Percentiles rank a stretch among this genome's conserved stretches.
Evolutionary conservation across 2,329 filamentous ascomycete species (phyloP).

Genomic region (Podosphaera xanthii): DNA sequence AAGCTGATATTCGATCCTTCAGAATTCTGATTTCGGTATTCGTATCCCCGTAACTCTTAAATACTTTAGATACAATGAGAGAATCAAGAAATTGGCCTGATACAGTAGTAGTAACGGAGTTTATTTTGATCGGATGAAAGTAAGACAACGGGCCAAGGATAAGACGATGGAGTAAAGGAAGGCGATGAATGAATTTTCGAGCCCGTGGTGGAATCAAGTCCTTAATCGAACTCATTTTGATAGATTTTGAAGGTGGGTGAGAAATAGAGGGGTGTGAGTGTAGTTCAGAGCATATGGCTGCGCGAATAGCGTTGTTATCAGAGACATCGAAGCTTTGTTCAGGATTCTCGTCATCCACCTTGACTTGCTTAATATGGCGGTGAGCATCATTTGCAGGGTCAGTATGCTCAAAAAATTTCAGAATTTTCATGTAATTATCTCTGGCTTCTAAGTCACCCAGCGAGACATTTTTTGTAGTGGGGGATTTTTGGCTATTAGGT

Average conservation of each 20-base stretch:
- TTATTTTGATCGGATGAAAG: constrained; percentile 27
- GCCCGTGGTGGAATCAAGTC: constrained; percentile 20
- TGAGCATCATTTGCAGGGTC: constrained; percentile 19
- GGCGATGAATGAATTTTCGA: constrained; percentile 23
- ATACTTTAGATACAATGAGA: constrained; percentile 24
- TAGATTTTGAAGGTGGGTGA: constrained; percentile 25
- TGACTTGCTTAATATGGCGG: constrained; percentile 12
- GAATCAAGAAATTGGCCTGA: constrained; percentile 27
- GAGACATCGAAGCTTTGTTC: constrained; percentile 18
- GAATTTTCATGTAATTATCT: constrained; percentile 20
- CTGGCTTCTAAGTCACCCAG: constrained; percentile 23
- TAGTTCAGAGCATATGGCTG: constrained; percentile 25
- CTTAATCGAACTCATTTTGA: constrained; percentile 25
- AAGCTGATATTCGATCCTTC: constrained; percentile 23
- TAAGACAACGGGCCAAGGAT: constrained; percentile 26
- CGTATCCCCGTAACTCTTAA: constrained; percentile 23
- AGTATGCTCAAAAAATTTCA: constrained; percentile 20
- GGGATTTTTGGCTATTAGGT: constrained; percentile 18
- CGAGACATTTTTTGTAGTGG: constrained; percentile 19
- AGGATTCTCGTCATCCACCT: constrained; percentile 4
- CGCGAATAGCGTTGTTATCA: constrained; percentile 23
- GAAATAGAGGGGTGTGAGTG: constrained; percentile 25
- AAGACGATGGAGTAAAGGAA: constrained; percentile 25
- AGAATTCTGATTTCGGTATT: constrained; percentile 23
- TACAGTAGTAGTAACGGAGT: constrained; percentile 25